Base-by-base conservation (phyloP, 768 basidiomycete species). In the Naganishia friedmannii region DNA sequence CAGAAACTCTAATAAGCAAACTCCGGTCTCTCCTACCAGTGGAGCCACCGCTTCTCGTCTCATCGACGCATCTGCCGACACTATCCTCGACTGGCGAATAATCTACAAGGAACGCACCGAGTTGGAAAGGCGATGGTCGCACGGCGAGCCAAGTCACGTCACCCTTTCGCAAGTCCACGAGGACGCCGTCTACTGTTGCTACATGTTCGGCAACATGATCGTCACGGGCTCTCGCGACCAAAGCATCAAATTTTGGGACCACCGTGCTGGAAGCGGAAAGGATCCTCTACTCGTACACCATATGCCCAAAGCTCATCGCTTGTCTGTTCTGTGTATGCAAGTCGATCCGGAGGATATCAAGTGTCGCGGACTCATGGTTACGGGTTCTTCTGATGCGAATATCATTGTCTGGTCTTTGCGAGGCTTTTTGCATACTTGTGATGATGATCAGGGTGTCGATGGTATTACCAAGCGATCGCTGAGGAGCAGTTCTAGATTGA, bases 141-240 rank as follows among this genome's bases (percentile, higher is more conserved):
- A 45, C 6, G 51, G 67, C 19, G 31, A 55, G 12, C 39, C 58
- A 2, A 31, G 26, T 1, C 29, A 46, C 8, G 39, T 31, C 26
- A 53, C 45, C 29, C 32, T 48, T 8, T 60, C 32, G 21, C 39
- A 54, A 15, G 53, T 60, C 23, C 57, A 65, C 45, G 32, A 57
- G n/a, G 57, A 63, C 7, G 67, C 71, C 17, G 57, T 72, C 31
- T 72, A 72, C 67, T 72, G 71, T 54, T 51, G 48, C 19, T 58
- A 53, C 39, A 53, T 68, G 32, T 28, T 65, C 23, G 56, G 65
- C 0, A 48, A 67, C 51, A 48, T 48, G 48, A 60, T 72, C 28
- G 46, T 72, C 54, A 72, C 71, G 6, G 71, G 71, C 13, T 51
- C 39, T 1, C 56, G 67, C 32, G 67, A 72, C 37, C 54, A 57